Conservation (phyloP, 768 basidiomycete genomes). For the Amanita muscaria region DNA sequence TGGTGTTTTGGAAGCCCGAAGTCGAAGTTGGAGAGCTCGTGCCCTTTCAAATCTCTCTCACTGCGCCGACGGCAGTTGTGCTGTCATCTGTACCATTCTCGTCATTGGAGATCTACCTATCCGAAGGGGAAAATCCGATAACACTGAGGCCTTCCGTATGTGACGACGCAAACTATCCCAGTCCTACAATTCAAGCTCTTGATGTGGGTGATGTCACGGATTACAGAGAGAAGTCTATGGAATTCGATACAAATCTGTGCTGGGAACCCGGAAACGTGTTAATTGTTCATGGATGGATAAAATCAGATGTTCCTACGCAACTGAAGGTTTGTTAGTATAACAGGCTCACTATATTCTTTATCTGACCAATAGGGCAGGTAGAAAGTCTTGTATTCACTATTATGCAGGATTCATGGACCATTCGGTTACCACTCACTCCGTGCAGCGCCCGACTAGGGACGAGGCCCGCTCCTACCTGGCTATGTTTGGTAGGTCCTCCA, state of each 20-base stretch:
- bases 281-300: conserved; percentile 54
- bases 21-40: conserved; percentile 51
- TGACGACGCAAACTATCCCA: conserved; percentile 10
- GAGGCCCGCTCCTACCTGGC: conserved; percentile 38
- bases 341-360: background rate
- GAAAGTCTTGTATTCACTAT: conserved; percentile 41
- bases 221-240: conserved; percentile 11
- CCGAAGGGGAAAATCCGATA: conserved; percentile 35
- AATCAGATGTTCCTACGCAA: conserved; percentile 38
- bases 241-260: conserved; percentile 35
- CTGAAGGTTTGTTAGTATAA: conserved; percentile 40
- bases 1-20: conserved; percentile 65
- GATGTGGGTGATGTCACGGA: conserved; percentile 35
- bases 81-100: conserved; percentile 56
- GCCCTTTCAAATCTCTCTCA: conserved; percentile 69
- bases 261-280: conserved; percentile 49
- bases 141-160: conserved; percentile 36
- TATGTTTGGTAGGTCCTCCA: conserved; percentile 44
- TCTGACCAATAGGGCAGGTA: conserved; percentile 22
- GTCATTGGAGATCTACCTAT: conserved; percentile 52
- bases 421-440: conserved; percentile 52
- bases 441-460: conserved; percentile 26
- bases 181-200: conserved; percentile 30
- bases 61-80: conserved; percentile 37
- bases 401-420: conserved; percentile 54